Conservation (phyloP, 2,329 filamentous ascomycete species). For the Pestalotiopsis sp. region DNA sequence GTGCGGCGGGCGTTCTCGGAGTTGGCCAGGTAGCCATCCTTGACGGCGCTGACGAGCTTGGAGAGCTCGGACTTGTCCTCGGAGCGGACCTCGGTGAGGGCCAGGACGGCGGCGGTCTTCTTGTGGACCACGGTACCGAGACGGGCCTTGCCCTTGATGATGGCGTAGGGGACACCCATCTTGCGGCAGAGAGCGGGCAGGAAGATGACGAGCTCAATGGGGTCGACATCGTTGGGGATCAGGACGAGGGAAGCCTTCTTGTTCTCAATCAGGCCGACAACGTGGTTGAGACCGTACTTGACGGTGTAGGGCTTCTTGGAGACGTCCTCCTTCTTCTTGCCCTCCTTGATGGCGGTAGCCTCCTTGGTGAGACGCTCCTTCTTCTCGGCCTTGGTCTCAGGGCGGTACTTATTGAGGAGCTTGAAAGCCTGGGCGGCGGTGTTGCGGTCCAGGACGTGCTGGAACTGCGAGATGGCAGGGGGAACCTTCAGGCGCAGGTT, state of each 20-base stretch:
- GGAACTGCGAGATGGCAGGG: constrained; percentile 96
- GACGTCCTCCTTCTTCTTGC: constrained; percentile 99
- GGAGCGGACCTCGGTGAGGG: constrained; percentile 92
- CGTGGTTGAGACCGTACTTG: constrained; percentile 99
- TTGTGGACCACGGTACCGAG: constrained; percentile 99
- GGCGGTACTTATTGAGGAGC: constrained; percentile 99
- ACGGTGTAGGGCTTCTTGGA: constrained; percentile 99
- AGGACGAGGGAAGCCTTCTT: constrained; percentile 99
- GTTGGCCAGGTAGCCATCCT: constrained; percentile 97
- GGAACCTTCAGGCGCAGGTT: constrained; percentile 98
- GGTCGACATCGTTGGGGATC: constrained; percentile 99
- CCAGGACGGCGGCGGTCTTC: constrained; percentile 98
- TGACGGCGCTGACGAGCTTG: constrained; percentile 94
- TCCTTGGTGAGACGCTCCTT: constrained; percentile 99
- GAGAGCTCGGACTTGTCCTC: constrained; percentile 99
- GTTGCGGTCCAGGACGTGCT: constrained; percentile 95
- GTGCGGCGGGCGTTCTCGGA: constrained; percentile 87
- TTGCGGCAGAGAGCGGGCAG: constrained; percentile 98
- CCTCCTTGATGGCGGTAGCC: constrained; percentile 95
- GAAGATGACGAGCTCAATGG: constrained; percentile 99
- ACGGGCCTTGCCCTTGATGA: constrained; percentile 99
- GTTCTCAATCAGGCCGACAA: constrained; percentile 96
- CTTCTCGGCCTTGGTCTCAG: constrained; percentile 99
- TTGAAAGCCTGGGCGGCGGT: constrained; percentile 97
- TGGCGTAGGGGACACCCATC: constrained; percentile 99